Evolutionary conservation across 805 yeast genomes (phyloP).

Genomic region (Zygoascus bituminiphila): DNA sequence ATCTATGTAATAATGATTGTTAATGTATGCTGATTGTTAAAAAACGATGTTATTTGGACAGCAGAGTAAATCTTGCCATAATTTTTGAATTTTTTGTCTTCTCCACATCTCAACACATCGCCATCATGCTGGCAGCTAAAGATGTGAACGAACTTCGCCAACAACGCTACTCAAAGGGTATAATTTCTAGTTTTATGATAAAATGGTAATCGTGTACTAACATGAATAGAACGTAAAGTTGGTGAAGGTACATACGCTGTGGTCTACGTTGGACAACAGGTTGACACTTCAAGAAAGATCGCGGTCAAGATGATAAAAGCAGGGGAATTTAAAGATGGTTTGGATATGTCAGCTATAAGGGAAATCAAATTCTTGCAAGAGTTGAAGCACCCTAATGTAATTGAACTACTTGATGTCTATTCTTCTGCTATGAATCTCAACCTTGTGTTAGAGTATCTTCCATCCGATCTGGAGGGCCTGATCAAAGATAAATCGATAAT

Average conservation of each 20-base stretch:
- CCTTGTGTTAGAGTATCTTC: constrained; percentile 85
- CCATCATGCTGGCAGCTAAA: constrained; percentile 8
- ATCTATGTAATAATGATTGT: too few relatives aligned
- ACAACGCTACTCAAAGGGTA: constrained; percentile 18
- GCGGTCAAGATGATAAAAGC: constrained; percentile 96
- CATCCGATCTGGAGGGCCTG: constrained; percentile 83
- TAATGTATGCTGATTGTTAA: too few relatives aligned
- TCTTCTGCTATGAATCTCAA: constrained; percentile 58
- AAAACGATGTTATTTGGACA: too few relatives aligned
- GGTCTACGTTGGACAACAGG: constrained; percentile 67
- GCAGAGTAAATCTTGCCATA: too few relatives aligned
- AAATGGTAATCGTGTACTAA: neutral
- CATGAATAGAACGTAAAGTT: constrained; percentile 58
- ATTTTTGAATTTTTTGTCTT: neutral
- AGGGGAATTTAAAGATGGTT: constrained; percentile 88
- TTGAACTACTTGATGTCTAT: constrained; percentile 83
- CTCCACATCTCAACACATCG: neutral
- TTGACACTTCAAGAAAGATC: constrained; percentile 47
- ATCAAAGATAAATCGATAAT: constrained; percentile 71
- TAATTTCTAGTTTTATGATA: too few relatives aligned
- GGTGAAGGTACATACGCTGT: constrained; percentile 99
- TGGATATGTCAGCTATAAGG: constrained; percentile 95
- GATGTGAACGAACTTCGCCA: constrained; percentile 10
- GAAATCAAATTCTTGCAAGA: constrained; percentile 88
- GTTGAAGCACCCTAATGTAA: constrained; percentile 66